phyloP scores from a whole-genome alignment of 2,329 filamentous ascomycete genomes.

The Berkeleyomyces basicola region DNA sequence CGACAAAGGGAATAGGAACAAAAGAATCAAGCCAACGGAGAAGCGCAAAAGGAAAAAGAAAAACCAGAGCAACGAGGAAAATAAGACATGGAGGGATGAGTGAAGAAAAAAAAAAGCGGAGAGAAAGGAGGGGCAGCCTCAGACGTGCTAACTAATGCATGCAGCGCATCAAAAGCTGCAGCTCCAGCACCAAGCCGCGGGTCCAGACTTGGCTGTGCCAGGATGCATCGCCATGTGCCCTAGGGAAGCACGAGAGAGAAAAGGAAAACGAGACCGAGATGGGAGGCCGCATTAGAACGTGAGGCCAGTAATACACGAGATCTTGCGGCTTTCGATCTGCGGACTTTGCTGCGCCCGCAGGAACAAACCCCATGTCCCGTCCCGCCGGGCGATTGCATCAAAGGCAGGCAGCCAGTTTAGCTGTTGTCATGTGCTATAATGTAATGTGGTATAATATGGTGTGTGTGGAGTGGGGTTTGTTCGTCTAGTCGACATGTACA shows the following conservation, averaged over 20 bases:
- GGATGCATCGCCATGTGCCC: too few relatives aligned
- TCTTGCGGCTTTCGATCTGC: background rate
- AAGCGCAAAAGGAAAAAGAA: background rate
- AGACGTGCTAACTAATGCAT: background rate
- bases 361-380: background rate
- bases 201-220: too few relatives aligned
- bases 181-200: background rate
- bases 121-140: background rate
- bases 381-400: background rate
- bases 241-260: background rate
- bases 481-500: background rate
- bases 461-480: background rate
- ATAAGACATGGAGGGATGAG: background rate
- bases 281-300: background rate
- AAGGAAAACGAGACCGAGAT: background rate
- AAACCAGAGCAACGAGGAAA: background rate
- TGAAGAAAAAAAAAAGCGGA: background rate
- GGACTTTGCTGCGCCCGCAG: background rate
- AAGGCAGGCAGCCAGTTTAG: background rate
- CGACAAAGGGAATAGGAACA: slow-evolving; percentile 12
- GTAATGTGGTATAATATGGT: background rate
- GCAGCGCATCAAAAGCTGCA: background rate
- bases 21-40: background rate
- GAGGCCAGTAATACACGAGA: background rate
- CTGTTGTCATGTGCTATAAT: background rate